phyloP scores from a whole-genome alignment of 116 monocot genomes.

The Cymodocea nodosa region DNA sequence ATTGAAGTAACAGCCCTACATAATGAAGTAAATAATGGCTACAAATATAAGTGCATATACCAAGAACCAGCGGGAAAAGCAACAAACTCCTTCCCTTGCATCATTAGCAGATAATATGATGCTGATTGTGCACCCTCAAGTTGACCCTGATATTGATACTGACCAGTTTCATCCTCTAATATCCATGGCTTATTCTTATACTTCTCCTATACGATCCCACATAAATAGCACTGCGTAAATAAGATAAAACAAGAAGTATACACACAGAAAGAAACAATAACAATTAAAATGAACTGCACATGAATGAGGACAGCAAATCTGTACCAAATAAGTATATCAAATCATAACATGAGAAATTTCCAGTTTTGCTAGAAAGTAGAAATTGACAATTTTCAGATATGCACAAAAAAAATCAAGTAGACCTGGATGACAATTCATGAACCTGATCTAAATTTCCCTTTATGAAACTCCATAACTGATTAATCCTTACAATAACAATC shows the following conservation, averaged over 20 bases:
- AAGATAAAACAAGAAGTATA: no score
- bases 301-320: no score
- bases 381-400: no score
- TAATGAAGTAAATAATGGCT: background rate
- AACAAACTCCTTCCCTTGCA: slow-evolving; percentile 97
- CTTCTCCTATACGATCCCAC: slow-evolving; percentile 48
- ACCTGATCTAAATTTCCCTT: no score
- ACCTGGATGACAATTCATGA: no score
- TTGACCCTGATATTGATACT: slow-evolving; percentile 85
- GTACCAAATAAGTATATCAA: no score
- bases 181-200: slow-evolving; percentile 92
- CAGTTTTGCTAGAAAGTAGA: no score
- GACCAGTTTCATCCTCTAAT: slow-evolving; percentile 97
- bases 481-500: no score
- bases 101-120: slow-evolving; percentile 84
- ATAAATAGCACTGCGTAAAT: background rate
- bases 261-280: background rate
- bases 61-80: slow-evolving; percentile 97
- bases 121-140: slow-evolving; percentile 90
- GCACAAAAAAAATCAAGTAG: no score
- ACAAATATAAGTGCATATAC: slow-evolving; percentile 23
- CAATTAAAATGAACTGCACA: background rate
- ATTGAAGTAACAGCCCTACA: background rate
- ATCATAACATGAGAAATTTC: no score
- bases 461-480: no score